Base-by-base conservation (phyloP, 202 grass and related monocot genomes). In the Cymbopogon flexuosus region DNA sequence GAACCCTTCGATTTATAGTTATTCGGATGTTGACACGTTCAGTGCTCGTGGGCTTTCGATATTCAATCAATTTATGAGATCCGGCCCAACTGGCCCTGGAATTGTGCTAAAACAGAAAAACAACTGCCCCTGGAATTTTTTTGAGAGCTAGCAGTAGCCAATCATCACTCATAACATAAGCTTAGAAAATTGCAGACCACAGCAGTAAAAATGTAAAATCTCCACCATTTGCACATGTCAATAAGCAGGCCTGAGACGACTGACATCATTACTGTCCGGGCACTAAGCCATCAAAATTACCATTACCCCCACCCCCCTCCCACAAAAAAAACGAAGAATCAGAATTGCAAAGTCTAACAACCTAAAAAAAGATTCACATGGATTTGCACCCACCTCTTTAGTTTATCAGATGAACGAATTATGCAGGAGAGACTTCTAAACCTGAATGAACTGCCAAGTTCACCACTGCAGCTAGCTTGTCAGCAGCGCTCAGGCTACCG, bases 401-500 rank as follows among this genome's bases (percentile, higher is more conserved):
- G 27, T 27, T 27, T 27, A 27, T 27, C 27, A 27, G 27, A 27
- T 77, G 12, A n/a, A 35, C 8, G 10, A 51, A 49, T 35, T 3
- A 56, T 56, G 45, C 76, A 62, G 16, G 24, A 46, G 6, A 46
- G 10, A 72, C 22, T 69, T 71, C 14, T 13, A 61, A 70, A 70
- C 67, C 79, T 60, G 49, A 62, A 63, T 18, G 39, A 35, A 24
- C 21, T 14, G 19, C 4, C 27, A 65, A 7, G 22, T 18, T 42
- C 4, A 18, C 5, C 14, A 18, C 16, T 45, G 42, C 42, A 13
- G 43, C 43, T 15, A 46, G 15, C 1, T 30, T 4, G n/a, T 6
- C 34, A 61, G 22, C 58, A 29, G 23, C 23, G 22, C 0, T 8
- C 49, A 5, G 14, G 66, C 29, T 85, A 94, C 81, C 90, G 68